Percentiles rank a stretch among this genome's conserved stretches.
These are phyloP conservation scores for Lachnellula hyalina DNA, from an alignment of 2,329 filamentous ascomycete genomes.

Conservation along the genomic window DNA sequence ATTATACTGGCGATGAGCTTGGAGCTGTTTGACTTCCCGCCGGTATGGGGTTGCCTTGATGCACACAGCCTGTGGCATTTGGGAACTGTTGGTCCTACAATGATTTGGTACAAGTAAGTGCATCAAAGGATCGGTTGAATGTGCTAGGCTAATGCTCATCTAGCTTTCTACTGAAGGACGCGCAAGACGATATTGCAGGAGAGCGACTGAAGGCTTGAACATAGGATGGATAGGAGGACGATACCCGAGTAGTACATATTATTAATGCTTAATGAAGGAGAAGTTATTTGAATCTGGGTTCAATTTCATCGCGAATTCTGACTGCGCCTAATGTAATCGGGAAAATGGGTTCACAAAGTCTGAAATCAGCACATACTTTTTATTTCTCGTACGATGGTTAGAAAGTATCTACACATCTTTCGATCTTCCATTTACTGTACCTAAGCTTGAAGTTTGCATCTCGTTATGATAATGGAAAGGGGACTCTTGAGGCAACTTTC, in stretches of 20 bases:
- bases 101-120: conserved; percentile 92
- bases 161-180: conserved; percentile 83
- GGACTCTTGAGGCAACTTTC: background rate
- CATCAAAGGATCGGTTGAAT: background rate
- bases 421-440: background rate
- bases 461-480: background rate
- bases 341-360: too few relatives aligned
- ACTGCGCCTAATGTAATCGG: background rate
- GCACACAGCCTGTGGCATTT: conserved; percentile 96
- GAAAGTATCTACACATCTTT: background rate
- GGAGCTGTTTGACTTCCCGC: conserved; percentile 91
- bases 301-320: background rate
- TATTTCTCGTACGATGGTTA: background rate
- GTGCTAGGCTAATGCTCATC: conserved; percentile 4
- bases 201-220: conserved; percentile 64
- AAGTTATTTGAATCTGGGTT: background rate
- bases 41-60: conserved; percentile 75
- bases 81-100: conserved; percentile 80
- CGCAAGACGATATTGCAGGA: conserved; percentile 72
- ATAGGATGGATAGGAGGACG: background rate
- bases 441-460: background rate
- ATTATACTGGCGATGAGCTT: conserved; percentile 90
- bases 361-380: background rate
- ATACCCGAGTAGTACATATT: background rate
- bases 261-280: background rate